Evolutionary conservation across 306 rosid species (phyloP).

Genomic region (Castanospermum australe): DNA sequence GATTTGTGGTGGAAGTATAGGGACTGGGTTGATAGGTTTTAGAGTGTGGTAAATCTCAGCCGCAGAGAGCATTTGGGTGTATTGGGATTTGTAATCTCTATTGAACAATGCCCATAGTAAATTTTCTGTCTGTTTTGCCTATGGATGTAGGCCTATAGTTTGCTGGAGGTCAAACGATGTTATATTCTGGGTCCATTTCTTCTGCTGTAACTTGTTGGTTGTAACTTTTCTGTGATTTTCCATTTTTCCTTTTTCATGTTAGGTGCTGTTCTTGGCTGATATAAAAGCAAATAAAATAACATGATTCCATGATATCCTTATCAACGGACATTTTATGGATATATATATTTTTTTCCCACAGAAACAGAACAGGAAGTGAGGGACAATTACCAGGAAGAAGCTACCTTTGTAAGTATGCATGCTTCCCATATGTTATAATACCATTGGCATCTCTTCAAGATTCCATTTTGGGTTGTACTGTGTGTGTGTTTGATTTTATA

Average conservation of each 20-base stretch:
- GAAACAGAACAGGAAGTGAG: slow-evolving; percentile 39
- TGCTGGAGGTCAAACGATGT: neutral
- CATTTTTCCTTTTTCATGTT: neutral
- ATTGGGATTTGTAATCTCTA: neutral
- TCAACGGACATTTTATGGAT: neutral
- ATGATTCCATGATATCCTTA: neutral
- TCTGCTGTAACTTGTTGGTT: neutral
- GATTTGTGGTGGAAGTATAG: neutral
- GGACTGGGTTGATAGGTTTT: neutral
- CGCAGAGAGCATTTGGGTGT: neutral
- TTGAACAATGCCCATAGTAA: neutral
- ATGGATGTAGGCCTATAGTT: neutral
- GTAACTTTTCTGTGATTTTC: slow-evolving; percentile 6
- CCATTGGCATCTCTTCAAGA: neutral
- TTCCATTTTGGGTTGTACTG: neutral
- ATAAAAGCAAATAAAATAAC: neutral
- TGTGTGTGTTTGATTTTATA: neutral
- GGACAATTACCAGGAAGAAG: slow-evolving; percentile 42
- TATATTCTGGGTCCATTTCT: neutral
- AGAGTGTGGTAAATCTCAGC: neutral
- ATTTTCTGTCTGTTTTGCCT: neutral
- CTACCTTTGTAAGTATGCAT: slow-evolving; percentile 52
- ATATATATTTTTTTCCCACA: slow-evolving; percentile 27
- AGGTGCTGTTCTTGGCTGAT: neutral
- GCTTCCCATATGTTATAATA: slow-evolving; percentile 13